Conservation (phyloP, 352 stramenopile genomes). For the Pythium myriotylum region DNA sequence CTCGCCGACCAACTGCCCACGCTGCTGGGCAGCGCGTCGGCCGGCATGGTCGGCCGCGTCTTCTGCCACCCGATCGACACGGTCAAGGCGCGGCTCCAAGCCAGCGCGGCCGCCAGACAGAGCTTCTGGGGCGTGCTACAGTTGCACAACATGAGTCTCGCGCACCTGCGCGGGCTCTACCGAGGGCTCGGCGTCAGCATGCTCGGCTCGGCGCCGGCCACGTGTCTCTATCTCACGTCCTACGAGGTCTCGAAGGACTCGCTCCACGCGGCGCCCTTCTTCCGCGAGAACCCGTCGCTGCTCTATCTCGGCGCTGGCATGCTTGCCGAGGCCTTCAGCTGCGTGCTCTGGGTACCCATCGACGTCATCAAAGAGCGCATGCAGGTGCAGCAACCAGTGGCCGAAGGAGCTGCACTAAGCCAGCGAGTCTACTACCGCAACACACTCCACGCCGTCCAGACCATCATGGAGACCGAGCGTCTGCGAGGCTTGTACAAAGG, state of each 20-base stretch:
- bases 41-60: constrained; percentile 80
- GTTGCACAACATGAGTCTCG: constrained; percentile 43
- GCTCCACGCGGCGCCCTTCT: constrained; percentile 43
- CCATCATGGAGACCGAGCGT: constrained; percentile 91
- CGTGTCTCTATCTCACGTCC: constrained; percentile 96
- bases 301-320: constrained; percentile 76
- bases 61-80: constrained; percentile 94
- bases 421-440: constrained; percentile 88
- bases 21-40: constrained; percentile 76
- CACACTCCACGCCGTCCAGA: constrained; percentile 88
- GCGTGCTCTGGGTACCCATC: constrained; percentile 98
- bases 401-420: neutral
- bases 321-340: constrained; percentile 83
- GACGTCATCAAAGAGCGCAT: constrained; percentile 99
- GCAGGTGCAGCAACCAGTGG: constrained; percentile 90
- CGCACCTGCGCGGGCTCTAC: constrained; percentile 90
- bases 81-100: constrained; percentile 87
- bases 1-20: constrained; percentile 53
- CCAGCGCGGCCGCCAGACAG: constrained; percentile 19
- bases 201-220: constrained; percentile 94
- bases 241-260: constrained; percentile 92
- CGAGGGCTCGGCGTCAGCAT: constrained; percentile 94
- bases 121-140: constrained; percentile 37
- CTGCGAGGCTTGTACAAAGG: constrained; percentile 94
- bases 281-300: constrained; percentile 55